Evolutionary conservation across 495 filamentous ascomycete species (phyloP).

Genomic region (Xylaria sp.): DNA sequence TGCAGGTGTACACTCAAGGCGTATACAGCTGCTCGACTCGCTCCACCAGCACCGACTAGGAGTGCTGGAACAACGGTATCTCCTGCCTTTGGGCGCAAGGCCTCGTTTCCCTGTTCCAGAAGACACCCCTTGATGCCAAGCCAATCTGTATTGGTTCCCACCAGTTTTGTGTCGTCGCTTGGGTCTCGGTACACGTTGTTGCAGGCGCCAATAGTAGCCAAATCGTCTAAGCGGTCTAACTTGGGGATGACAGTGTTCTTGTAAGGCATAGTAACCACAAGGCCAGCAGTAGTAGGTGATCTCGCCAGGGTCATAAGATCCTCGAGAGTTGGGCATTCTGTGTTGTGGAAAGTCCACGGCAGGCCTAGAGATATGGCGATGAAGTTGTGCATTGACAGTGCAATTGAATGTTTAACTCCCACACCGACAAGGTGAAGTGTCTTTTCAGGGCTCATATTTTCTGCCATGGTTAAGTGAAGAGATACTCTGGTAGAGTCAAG

Average conservation of each 20-base stretch:
- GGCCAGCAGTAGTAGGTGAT: slow-evolving; percentile 45
- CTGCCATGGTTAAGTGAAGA: neutral
- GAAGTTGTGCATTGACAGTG: slow-evolving; percentile 52
- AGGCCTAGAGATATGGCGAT: slow-evolving; percentile 47
- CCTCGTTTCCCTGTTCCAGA: slow-evolving; percentile 26
- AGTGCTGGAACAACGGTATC: slow-evolving; percentile 35
- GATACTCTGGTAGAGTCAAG: neutral
- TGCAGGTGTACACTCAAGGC: slow-evolving; percentile 30
- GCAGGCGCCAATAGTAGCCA: slow-evolving; percentile 34
- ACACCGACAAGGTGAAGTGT: slow-evolving; percentile 50
- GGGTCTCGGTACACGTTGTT: slow-evolving; percentile 12
- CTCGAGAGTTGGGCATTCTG: slow-evolving; percentile 47
- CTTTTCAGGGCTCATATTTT: neutral
- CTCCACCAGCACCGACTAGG: slow-evolving; percentile 55
- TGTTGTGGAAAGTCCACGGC: slow-evolving; percentile 47
- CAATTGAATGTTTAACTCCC: slow-evolving; percentile 53
- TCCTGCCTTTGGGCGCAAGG: slow-evolving; percentile 22
- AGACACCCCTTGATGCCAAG: slow-evolving; percentile 46
- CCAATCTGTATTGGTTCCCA: slow-evolving; percentile 59
- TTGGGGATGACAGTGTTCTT: slow-evolving; percentile 51
- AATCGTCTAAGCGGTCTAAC: slow-evolving; percentile 46
- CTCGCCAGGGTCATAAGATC: slow-evolving; percentile 44
- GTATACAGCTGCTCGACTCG: slow-evolving; percentile 51
- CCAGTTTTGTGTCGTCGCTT: slow-evolving; percentile 33
- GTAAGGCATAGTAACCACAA: slow-evolving; percentile 59